Evolutionary conservation across 2,329 filamentous ascomycete genomes (phyloP), one percentile per base, ranked within the genome.

Genomic region (Aspergillus thermomutatus): DNA sequence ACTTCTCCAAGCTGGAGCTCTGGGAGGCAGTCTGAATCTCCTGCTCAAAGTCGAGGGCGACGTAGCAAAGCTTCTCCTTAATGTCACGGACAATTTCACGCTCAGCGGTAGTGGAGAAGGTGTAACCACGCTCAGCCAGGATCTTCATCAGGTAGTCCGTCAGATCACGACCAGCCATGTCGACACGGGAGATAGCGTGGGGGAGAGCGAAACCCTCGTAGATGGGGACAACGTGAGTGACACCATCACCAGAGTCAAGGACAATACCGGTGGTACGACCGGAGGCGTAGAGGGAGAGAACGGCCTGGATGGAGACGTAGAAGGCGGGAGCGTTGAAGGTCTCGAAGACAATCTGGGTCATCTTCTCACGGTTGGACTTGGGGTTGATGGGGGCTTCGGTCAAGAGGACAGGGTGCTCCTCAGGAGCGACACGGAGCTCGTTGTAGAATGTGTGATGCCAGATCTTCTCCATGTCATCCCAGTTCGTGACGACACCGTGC

Each of bases 381-480:
- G 94, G 94, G 89, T 99, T 99, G 89, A 99, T 97, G 71, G 94
- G 94, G 73, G 94, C 94, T 86, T 99, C 94, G 72, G 94, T 99
- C 80, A 99, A 87, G 77, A 99, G 88, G 78, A 97, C 92, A 73
- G 94, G 94, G 88, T 99, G 94, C 89, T 99, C 94, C 87, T 99
- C 94, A 73, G 94, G 94, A 73, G 94, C 94, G 67, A 99, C 94
- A 93, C 94, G 93, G 77, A 99, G 87, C 87, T 99, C 94, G 84
- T 99, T 99, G 91, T 97, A 99, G 87, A 99, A 99, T 78, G 94
- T 97, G 91, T 99, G 94, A 82, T 99, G 94, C 94, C 94, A 99
- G 74, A 99, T 97, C 89, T 97, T 97, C 87, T 97, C 94, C 94
- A 97, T 97, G 82, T 97, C 94, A 80, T 99, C 94, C 94, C 94